Conservation (phyloP, 805 yeast species). For the Spathaspora girioi region DNA sequence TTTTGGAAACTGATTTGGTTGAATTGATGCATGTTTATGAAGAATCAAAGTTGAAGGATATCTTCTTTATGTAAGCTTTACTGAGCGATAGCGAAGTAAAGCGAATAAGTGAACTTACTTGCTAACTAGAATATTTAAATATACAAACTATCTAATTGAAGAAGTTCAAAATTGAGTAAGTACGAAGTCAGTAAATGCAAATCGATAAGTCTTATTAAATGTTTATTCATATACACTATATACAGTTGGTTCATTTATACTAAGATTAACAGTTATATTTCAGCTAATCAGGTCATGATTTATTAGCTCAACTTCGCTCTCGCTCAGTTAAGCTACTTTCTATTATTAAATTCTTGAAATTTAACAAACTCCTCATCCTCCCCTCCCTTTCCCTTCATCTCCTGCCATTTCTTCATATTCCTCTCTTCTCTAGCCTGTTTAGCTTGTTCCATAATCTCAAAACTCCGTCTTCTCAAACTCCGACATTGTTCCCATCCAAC, state of each 20-base stretch:
- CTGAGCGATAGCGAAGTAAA: background rate
- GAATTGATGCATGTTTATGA: background rate
- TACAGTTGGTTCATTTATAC: background rate
- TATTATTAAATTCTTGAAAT: constrained; percentile 21
- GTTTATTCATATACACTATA: background rate
- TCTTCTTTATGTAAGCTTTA: background rate
- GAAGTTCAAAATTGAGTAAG: too few relatives aligned
- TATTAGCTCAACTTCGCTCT: background rate
- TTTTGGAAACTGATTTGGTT: background rate
- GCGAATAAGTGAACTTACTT: background rate
- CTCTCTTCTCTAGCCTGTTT: constrained; percentile 44
- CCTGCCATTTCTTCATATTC: constrained; percentile 27
- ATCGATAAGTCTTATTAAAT: too few relatives aligned
- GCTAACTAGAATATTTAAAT: too few relatives aligned
- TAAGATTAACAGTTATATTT: too few relatives aligned
- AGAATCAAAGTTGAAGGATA: background rate
- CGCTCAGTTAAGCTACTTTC: background rate
- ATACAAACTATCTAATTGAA: too few relatives aligned
- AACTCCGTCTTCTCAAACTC: constrained; percentile 59
- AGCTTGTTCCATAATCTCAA: constrained; percentile 67
- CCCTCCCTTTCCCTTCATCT: constrained; percentile 9
- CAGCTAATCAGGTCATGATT: too few relatives aligned
- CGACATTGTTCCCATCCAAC: constrained; percentile 95
- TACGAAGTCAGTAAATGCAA: too few relatives aligned
- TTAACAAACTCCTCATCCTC: constrained; percentile 23